Percentiles rank a stretch among this genome's conserved stretches.
Conservation (phyloP, 2,329 filamentous ascomycete species). For the Diaporthe longicolla region DNA sequence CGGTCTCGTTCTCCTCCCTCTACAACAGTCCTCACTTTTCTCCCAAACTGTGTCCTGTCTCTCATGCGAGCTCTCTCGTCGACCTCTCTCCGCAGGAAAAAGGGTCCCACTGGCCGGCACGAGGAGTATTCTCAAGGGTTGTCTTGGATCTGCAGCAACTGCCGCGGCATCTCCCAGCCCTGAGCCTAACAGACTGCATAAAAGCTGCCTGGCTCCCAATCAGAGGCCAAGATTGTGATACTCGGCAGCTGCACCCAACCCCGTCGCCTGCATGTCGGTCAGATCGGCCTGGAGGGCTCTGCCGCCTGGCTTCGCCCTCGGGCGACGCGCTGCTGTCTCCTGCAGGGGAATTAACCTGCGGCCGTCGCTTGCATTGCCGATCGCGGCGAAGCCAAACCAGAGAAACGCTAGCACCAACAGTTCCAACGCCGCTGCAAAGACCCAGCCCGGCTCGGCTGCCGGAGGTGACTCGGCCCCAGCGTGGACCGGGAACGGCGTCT, state of each 20-base stretch:
- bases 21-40: not conserved
- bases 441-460: slow-evolving; percentile 19
- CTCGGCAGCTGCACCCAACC: slow-evolving; percentile 34
- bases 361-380: slow-evolving; percentile 33
- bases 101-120: not conserved
- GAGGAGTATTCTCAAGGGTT: not conserved
- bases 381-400: slow-evolving; percentile 16
- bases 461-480: slow-evolving; percentile 43
- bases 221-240: slow-evolving; percentile 32
- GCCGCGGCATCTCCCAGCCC: slow-evolving; percentile 5
- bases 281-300: slow-evolving; percentile 40
- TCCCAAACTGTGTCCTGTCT: not conserved
- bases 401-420: slow-evolving; percentile 34
- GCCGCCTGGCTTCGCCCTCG: slow-evolving; percentile 29
- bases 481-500: slow-evolving; percentile 53
- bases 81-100: not conserved
- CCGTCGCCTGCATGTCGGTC: slow-evolving; percentile 41
- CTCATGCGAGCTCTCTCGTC: slow-evolving; percentile 8
- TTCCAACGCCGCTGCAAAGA: not conserved
- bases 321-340: slow-evolving; percentile 15
- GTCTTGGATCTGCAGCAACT: slow-evolving; percentile 11
- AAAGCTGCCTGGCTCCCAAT: slow-evolving; percentile 36
- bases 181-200: slow-evolving; percentile 34
- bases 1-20: not conserved
- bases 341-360: slow-evolving; percentile 31